A percentile compares a stretch with the other conserved stretches of the same genome.
These are phyloP conservation scores for Dysphania ambrosioides DNA, from an alignment of 148 eudicot species.

Conservation along the genomic window DNA sequence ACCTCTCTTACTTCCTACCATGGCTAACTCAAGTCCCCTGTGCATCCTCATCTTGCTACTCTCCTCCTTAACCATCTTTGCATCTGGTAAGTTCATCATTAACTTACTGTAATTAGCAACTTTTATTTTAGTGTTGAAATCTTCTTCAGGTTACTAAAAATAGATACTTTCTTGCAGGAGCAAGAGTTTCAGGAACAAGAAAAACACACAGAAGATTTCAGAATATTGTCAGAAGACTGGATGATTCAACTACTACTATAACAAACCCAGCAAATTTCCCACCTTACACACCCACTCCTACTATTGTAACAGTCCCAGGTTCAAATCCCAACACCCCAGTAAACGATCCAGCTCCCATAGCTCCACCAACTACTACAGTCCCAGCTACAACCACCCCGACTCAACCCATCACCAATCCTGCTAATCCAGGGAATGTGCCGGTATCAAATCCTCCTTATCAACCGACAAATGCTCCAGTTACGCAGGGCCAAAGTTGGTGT, in stretches of 20 bases:
- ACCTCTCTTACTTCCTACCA: slow-evolving; percentile 27
- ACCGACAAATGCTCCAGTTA: slow-evolving; percentile 28
- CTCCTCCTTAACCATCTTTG: slow-evolving; percentile 32
- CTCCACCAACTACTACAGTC: slow-evolving; percentile 33
- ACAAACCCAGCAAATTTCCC: slow-evolving; percentile 47
- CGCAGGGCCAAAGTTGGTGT: slow-evolving; percentile 77
- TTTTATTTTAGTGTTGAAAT: too few species aligned
- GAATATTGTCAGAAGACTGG: slow-evolving; percentile 24
- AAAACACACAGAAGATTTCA: slow-evolving; percentile 34
- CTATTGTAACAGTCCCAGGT: slow-evolving; percentile 50
- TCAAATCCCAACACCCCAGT: slow-evolving; percentile 44
- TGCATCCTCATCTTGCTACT: slow-evolving; percentile 35
- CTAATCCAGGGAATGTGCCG: slow-evolving; percentile 38
- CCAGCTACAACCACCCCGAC: slow-evolving; percentile 31
- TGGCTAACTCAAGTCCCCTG: slow-evolving; percentile 46
- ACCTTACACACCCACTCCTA: slow-evolving; percentile 41
- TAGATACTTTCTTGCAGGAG: slow-evolving; percentile 23
- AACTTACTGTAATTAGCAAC: background rate
- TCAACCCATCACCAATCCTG: slow-evolving; percentile 36
- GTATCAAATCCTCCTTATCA: slow-evolving; percentile 24
- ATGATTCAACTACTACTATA: slow-evolving; percentile 41
- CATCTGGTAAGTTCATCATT: slow-evolving; percentile 41
- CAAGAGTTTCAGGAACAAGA: slow-evolving; percentile 6
- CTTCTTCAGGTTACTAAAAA: background rate
- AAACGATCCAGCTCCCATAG: slow-evolving; percentile 23